These are phyloP conservation scores for Saururus chinensis DNA, from an alignment of 164 flowering plant genomes.

Conservation along the genomic window DNA sequence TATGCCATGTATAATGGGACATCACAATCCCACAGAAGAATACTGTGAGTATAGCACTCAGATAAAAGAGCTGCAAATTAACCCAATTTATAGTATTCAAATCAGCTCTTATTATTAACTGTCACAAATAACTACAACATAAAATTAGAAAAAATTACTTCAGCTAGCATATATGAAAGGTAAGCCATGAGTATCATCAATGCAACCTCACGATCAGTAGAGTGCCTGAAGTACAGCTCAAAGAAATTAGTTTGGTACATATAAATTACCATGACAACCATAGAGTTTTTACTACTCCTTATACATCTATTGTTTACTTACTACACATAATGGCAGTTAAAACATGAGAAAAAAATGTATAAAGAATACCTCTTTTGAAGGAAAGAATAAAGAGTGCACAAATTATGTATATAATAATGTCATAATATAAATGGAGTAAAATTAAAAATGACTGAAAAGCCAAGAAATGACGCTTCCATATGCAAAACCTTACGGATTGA, in stretches of 20 bases:
- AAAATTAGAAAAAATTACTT: slow-evolving; percentile 40
- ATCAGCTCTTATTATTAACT: not conserved
- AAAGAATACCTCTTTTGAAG: no score
- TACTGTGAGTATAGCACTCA: slow-evolving; percentile 87
- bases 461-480: no score
- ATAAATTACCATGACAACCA: no score
- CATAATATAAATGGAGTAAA: not conserved
- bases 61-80: slow-evolving; percentile 56
- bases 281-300: no score
- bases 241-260: not conserved
- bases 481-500: no score
- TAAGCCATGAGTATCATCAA: slow-evolving; percentile 97
- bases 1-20: slow-evolving; percentile 97
- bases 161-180: slow-evolving; percentile 80
- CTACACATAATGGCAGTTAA: not conserved
- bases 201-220: slow-evolving; percentile 93
- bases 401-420: not conserved
- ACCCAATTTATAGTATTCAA: not conserved
- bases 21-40: slow-evolving; percentile 93
- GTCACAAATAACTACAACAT: not conserved
- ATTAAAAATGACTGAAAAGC: not conserved
- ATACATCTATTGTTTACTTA: no score
- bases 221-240: slow-evolving; percentile 45
- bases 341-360: no score
- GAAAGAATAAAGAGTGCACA: not conserved